phyloP scores from a whole-genome alignment of 208 protist genomes.

The Acanthamoeba pearcei region DNA sequence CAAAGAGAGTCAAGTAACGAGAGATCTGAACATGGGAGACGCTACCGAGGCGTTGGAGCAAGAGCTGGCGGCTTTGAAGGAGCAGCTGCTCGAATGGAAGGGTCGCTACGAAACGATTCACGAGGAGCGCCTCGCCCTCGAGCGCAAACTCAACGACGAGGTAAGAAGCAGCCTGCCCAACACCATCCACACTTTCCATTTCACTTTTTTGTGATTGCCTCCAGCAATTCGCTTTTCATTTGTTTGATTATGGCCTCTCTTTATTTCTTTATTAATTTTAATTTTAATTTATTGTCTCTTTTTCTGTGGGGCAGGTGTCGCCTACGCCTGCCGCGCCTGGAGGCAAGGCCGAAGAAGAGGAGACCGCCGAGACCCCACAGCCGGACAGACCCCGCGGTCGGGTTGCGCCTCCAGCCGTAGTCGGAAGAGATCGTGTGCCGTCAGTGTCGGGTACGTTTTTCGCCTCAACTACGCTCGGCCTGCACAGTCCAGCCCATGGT shows the following conservation, averaged over 20 bases:
- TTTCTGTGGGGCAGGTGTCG: neutral
- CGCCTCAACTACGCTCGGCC: too few species aligned
- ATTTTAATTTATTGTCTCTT: neutral
- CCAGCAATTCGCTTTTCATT: neutral
- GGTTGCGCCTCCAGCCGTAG: neutral
- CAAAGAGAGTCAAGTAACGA: neutral
- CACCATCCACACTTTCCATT: neutral
- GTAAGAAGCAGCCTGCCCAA: neutral
- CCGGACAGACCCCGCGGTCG: neutral
- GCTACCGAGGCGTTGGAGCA: neutral
- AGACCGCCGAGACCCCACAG: neutral
- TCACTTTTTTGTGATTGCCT: neutral
- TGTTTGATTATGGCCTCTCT: too few species aligned
- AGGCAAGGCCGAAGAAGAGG: neutral
- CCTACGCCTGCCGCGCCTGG: neutral
- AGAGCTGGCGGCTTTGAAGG: neutral
- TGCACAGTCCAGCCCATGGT: too few species aligned
- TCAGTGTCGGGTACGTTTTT: too few species aligned
- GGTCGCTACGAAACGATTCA: constrained; percentile 2
- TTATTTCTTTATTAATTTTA: too few species aligned
- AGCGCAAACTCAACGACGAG: neutral
- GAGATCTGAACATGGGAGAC: neutral
- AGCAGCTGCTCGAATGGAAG: constrained; percentile 16
- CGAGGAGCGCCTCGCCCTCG: constrained; percentile 46
- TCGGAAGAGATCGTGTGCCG: neutral